A percentile compares a stretch with the other conserved stretches of the same genome.
These are phyloP conservation scores for Micractinium conductrix DNA, from an alignment of 139 green algal species.

Conservation along the genomic window DNA sequence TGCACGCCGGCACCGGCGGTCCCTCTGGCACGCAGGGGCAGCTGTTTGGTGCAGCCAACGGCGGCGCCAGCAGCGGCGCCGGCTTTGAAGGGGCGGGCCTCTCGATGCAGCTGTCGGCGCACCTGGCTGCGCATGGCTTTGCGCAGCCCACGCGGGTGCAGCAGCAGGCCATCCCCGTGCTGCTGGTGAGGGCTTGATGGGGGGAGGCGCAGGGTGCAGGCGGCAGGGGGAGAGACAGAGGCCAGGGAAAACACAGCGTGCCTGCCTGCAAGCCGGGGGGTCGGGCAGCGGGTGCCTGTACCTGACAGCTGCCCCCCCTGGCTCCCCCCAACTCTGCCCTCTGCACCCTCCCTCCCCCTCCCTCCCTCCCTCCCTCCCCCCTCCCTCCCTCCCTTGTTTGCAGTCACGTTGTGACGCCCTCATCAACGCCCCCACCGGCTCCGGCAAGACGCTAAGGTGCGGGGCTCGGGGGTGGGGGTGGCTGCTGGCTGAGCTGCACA, in stretches of 20 bases:
- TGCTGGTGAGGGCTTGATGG: conserved; percentile 52
- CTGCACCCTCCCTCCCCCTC: neutral
- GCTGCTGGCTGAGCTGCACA: neutral
- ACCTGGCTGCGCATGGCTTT: conserved; percentile 58
- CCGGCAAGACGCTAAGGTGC: conserved; percentile 88
- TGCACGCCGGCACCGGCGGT: conserved; percentile 9
- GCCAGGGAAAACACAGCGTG: no score
- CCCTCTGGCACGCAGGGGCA: neutral
- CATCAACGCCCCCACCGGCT: conserved; percentile 79
- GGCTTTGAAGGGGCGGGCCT: conserved; percentile 40
- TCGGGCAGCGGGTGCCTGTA: no score
- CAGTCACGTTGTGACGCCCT: conserved; percentile 72
- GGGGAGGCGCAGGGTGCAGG: no score
- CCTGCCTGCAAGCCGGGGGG: no score
- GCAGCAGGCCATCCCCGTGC: conserved; percentile 56
- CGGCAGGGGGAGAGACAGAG: no score
- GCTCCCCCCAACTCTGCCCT: neutral
- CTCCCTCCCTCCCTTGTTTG: conserved; percentile 3
- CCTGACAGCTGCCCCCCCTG: no score
- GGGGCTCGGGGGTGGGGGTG: neutral
- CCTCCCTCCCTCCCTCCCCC: neutral
- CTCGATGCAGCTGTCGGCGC: conserved; percentile 13
- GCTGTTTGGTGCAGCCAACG: neutral
- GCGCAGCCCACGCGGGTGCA: conserved; percentile 71
- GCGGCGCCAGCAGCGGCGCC: neutral